Conservation (phyloP, 2,329 filamentous ascomycete genomes). For the Albifimbria verrucaria region DNA sequence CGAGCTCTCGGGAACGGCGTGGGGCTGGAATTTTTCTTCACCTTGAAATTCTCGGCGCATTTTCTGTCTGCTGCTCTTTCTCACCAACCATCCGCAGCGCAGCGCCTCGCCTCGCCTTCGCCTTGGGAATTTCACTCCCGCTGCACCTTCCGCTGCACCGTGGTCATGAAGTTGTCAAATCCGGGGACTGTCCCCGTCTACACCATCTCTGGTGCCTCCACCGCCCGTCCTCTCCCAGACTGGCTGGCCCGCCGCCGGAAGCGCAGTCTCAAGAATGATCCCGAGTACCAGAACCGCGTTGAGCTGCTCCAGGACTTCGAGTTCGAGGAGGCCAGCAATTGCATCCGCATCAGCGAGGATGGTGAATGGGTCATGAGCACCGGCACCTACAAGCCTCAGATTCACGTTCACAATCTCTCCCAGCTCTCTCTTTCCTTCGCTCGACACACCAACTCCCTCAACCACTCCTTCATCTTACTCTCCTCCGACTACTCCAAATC, state of each 20-base stretch:
- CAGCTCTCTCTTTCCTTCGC: constrained; percentile 92
- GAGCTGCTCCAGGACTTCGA: constrained; percentile 97
- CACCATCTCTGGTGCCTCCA: constrained; percentile 88
- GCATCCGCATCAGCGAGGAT: constrained; percentile 87
- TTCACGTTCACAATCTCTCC: constrained; percentile 92
- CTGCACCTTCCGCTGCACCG: no score
- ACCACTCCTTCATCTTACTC: constrained; percentile 85
- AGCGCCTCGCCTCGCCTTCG: no score
- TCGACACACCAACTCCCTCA: constrained; percentile 86
- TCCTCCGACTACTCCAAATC: constrained; percentile 93
- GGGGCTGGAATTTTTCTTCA: not conserved
- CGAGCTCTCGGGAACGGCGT: not conserved
- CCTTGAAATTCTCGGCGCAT: not conserved
- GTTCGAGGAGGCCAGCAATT: constrained; percentile 92
- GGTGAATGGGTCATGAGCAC: constrained; percentile 97
- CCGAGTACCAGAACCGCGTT: constrained; percentile 89
- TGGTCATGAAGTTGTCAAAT: constrained; percentile 74
- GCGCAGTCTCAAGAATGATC: constrained; percentile 85
- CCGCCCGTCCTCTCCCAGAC: constrained; percentile 83
- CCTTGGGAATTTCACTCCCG: no score
- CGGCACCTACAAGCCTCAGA: constrained; percentile 65
- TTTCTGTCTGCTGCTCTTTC: no score
- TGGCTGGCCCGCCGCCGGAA: constrained; percentile 92
- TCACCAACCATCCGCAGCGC: not conserved
- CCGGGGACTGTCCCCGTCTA: constrained; percentile 86